These are phyloP conservation scores for Cinnamomum micranthum DNA, from an alignment of 164 flowering plant genomes.

Conservation along the genomic window DNA sequence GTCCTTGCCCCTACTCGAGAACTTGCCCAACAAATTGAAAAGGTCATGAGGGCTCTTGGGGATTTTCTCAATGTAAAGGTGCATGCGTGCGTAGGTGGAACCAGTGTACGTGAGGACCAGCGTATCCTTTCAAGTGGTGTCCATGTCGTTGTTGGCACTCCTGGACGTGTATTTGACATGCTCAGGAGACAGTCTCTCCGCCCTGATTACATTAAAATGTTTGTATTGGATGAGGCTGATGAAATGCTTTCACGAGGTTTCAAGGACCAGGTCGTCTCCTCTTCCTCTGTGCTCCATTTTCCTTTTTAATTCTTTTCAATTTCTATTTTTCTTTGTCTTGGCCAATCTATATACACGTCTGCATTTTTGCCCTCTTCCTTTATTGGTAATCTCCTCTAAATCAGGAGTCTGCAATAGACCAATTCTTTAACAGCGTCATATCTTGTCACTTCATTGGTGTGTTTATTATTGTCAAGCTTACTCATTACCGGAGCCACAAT, in stretches of 20 bases:
- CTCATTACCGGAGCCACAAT: too few relatives aligned
- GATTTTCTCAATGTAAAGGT: constrained; percentile 87
- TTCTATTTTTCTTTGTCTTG: neutral
- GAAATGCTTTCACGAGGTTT: constrained; percentile 91
- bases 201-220: constrained; percentile 71
- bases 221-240: constrained; percentile 88
- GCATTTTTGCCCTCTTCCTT: neutral
- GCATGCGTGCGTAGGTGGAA: constrained; percentile 96
- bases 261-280: constrained; percentile 66
- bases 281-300: neutral
- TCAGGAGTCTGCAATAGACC: too few relatives aligned
- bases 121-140: constrained; percentile 75
- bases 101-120: constrained; percentile 86
- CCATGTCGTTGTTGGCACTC: constrained; percentile 85
- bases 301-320: too few relatives aligned
- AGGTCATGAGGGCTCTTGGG: constrained; percentile 91
- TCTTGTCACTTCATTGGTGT: too few relatives aligned
- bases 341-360: neutral
- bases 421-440: too few relatives aligned
- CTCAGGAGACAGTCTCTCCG: constrained; percentile 70
- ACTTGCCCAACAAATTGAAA: constrained; percentile 84
- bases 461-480: too few relatives aligned
- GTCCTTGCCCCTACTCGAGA: constrained; percentile 86
- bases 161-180: constrained; percentile 91
- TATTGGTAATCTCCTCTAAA: too few relatives aligned